These are phyloP conservation scores for Halophytophthora polymorphica DNA, from an alignment of 352 stramenopile species.

Conservation along the genomic window DNA sequence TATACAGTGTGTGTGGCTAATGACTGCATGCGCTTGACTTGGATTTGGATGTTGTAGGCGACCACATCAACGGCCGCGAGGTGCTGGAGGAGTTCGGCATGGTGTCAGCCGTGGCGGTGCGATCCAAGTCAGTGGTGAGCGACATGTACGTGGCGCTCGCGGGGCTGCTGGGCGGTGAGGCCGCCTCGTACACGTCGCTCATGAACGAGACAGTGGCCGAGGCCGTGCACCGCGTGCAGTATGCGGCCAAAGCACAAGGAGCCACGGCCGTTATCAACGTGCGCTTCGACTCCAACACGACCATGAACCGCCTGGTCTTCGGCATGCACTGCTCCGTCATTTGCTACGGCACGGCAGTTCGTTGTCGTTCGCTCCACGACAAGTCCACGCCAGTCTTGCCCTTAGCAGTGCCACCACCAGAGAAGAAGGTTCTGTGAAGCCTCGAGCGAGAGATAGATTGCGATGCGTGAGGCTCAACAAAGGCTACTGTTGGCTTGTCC, in stretches of 20 bases:
- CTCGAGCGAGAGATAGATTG: conserved; percentile 10
- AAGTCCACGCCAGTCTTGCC: conserved; percentile 10
- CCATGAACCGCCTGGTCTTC: conserved; percentile 85
- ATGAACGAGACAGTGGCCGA: conserved; percentile 84
- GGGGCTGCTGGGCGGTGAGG: conserved; percentile 69
- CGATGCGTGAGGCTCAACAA: conserved; percentile 6
- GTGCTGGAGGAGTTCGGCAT: conserved; percentile 74
- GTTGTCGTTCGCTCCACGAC: conserved; percentile 35
- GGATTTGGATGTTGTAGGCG: conserved; percentile 26
- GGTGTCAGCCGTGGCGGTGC: conserved; percentile 70
- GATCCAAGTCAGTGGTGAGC: conserved; percentile 79
- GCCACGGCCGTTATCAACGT: conserved; percentile 79
- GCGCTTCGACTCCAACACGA: conserved; percentile 82
- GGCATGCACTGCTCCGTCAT: conserved; percentile 79
- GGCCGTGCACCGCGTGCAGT: conserved; percentile 77
- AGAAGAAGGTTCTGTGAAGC: conserved; percentile 1
- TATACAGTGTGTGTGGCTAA: neutral
- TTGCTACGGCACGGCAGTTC: conserved; percentile 76
- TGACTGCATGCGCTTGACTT: neutral
- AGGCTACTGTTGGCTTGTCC: neutral
- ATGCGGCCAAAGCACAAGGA: conserved; percentile 58
- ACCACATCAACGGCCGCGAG: conserved; percentile 64
- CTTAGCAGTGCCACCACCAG: neutral
- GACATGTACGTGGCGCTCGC: conserved; percentile 79
- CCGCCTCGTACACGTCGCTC: conserved; percentile 70